A percentile compares a stretch with the other conserved stretches of the same genome.
phyloP scores from a whole-genome alignment of 2,329 filamentous ascomycete species.

The Cladosporium sp. region DNA sequence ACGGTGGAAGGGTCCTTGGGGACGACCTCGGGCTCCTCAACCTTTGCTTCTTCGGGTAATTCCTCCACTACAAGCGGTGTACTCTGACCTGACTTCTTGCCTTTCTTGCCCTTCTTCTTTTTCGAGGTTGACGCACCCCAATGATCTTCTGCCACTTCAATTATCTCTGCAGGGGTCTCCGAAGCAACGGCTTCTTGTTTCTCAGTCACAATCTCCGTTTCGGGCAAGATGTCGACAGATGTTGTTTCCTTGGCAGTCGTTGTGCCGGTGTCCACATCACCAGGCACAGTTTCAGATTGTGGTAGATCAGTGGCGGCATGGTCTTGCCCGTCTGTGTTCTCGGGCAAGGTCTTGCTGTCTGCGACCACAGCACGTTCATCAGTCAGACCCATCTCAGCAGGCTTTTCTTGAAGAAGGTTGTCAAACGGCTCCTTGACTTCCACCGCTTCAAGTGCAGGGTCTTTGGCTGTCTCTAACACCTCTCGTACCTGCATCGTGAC shows the following conservation, averaged over 20 bases:
- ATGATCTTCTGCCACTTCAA: constrained; percentile 5
- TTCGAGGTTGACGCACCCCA: constrained; percentile 17
- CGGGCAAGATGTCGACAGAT: not conserved
- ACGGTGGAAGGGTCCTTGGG: not conserved
- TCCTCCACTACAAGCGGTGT: not conserved
- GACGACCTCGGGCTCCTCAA: constrained; percentile 14
- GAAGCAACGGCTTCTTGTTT: not conserved
- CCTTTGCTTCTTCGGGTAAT: constrained; percentile 18
- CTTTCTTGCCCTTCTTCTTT: constrained; percentile 29
- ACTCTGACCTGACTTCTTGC: not conserved
- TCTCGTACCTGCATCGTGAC: not conserved
- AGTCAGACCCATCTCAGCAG: not conserved
- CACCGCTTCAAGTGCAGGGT: not conserved
- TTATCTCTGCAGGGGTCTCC: not conserved
- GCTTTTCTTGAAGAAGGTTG: not conserved
- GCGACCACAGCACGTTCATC: not conserved
- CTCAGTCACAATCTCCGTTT: not conserved
- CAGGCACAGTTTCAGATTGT: not conserved
- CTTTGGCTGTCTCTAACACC: not conserved
- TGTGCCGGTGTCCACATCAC: not conserved
- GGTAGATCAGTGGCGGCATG: not conserved
- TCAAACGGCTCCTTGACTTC: not conserved
- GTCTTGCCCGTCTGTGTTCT: not conserved
- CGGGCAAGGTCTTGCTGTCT: not conserved
- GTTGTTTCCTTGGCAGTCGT: not conserved